phyloP scores from a whole-genome alignment of 495 filamentous ascomycete genomes.

The Baudoinia panamericana region DNA sequence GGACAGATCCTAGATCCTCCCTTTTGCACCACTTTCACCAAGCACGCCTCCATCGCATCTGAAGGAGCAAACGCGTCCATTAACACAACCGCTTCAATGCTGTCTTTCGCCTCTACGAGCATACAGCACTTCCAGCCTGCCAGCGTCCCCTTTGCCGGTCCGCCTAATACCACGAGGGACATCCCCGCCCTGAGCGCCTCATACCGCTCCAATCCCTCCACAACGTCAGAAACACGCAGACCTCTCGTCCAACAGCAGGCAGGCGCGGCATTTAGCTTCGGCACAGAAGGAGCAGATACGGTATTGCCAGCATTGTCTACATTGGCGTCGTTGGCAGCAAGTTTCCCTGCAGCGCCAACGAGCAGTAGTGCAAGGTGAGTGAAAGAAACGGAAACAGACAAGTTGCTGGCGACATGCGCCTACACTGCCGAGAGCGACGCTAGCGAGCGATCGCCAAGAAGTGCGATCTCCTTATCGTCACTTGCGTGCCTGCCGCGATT shows the following conservation, averaged over 20 bases:
- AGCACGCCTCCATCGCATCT: neutral
- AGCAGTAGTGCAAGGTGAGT: slow-evolving; percentile 4
- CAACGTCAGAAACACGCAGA: neutral
- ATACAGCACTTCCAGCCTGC: slow-evolving; percentile 9
- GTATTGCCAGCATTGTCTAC: slow-evolving; percentile 13
- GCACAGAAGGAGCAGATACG: too few relatives aligned
- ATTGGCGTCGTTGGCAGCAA: slow-evolving; percentile 14
- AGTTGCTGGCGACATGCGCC: too few relatives aligned
- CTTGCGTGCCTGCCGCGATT: neutral
- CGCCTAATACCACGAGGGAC: neutral
- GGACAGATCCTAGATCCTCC: too few relatives aligned
- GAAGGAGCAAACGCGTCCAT: neutral
- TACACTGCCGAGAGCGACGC: neutral
- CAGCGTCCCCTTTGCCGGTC: neutral
- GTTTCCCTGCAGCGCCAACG: slow-evolving; percentile 7
- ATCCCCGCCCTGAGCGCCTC: neutral
- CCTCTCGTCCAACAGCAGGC: too few relatives aligned
- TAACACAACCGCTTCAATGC: neutral
- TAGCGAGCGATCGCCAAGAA: neutral
- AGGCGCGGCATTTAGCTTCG: too few relatives aligned
- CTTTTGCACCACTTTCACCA: too few relatives aligned
- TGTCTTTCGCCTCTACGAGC: slow-evolving; percentile 4
- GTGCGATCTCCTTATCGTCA: neutral
- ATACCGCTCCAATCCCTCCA: neutral
- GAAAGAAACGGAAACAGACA: too few relatives aligned